Base-by-base conservation (phyloP, 148 eudicot species). In the Pharnaceum exiguum region DNA sequence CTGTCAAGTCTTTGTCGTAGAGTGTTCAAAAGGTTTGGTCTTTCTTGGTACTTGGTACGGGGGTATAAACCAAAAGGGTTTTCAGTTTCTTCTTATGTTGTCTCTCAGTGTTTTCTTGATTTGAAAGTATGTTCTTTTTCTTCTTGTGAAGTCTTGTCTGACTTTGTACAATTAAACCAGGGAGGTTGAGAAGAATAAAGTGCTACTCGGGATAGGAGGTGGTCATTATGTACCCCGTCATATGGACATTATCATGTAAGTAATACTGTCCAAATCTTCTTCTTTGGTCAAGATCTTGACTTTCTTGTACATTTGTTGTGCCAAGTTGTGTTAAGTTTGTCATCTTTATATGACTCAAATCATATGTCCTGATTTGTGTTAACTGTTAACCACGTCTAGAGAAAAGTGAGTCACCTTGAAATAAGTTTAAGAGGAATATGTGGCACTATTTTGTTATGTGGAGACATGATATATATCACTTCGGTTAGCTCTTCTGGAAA, bases 211-310 rank as follows among this genome's bases (percentile, higher is more conserved):
- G 25, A 31, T 90, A 69, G 95, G 97, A 61, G 97, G 97, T 51
- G 97, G 97, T 45, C 95, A 90, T 75, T 86, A 84, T 80, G 97
- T 72, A 47, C 91, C 89, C 30, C 82, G 95, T 15, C 97, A 86
- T 65, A 84, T 78, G 95, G 89, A 86, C 77, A 71, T 90, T 31
- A 71, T 77, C 51, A 52, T 70, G 97, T 86, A 76, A 83, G 86
- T 63, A 52, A 2, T 28, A 23, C 38, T 61, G 10, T 13, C 3
- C 5, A 15, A 22, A 8, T 24, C 18, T 23, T 52, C 17, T 42
- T 5, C 18, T 12, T 10, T 22, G 43, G 8, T 3, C 8, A 12
- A 25, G n/a, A n/a, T 19, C 19, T 18, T 48, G 16, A 0, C 15
- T 0, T 29, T 51, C 21, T 27, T 24, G 17, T 19, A 22, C 25